Conservation (phyloP, 768 basidiomycete genomes). For the Termitomyces sp. region DNA sequence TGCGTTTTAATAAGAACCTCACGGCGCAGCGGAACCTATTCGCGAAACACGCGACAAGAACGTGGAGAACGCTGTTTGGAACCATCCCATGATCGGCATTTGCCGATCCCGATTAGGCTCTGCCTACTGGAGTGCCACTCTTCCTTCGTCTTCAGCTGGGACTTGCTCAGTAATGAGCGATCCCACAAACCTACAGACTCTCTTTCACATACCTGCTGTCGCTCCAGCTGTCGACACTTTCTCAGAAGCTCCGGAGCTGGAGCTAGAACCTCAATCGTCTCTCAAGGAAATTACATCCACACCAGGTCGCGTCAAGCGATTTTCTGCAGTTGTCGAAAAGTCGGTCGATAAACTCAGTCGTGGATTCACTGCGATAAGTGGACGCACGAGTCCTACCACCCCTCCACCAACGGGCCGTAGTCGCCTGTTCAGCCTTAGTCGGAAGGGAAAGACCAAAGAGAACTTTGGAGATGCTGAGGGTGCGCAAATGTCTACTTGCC, state of each 20-base stretch:
- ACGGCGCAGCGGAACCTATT: conserved; percentile 6
- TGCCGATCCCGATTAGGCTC: conserved; percentile 7
- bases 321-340: conserved; percentile 42
- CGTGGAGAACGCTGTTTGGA: conserved; percentile 17
- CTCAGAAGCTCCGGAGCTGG: conserved; percentile 24
- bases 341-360: conserved; percentile 57
- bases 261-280: conserved; percentile 19
- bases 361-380: conserved; percentile 41
- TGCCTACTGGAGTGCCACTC: neutral
- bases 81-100: conserved; percentile 8
- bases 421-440: conserved; percentile 51
- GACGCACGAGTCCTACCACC: conserved; percentile 21
- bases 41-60: conserved; percentile 23
- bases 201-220: conserved; percentile 17
- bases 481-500: conserved; percentile 9
- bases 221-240: conserved; percentile 26
- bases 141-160: conserved; percentile 2
- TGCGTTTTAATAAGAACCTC: conserved; percentile 13
- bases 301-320: conserved; percentile 45
- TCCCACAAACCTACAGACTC: conserved; percentile 17
- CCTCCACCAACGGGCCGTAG: conserved; percentile 33
- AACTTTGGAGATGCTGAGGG: conserved; percentile 27
- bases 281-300: conserved; percentile 24
- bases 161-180: conserved; percentile 17
- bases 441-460: conserved; percentile 45